These are phyloP conservation scores for Crucihimalaya himalaica DNA, from an alignment of 345 rosid genomes.

Conservation along the genomic window DNA sequence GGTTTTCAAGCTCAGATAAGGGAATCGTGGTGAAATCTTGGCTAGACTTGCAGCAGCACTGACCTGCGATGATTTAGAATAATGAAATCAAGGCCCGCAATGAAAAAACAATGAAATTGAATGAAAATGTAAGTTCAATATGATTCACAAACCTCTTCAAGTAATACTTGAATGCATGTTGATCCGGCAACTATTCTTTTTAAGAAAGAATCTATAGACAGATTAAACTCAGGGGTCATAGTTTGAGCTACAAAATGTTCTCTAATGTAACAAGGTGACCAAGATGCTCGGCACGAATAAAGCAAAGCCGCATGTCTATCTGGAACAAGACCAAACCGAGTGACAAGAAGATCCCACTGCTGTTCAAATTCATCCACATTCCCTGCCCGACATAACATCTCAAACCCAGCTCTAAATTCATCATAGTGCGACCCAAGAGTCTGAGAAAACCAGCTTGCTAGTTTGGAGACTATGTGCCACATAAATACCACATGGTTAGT, in stretches of 20 bases:
- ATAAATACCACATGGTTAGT: constrained; percentile 69
- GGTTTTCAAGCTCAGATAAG: constrained; percentile 60
- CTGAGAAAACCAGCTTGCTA: constrained; percentile 84
- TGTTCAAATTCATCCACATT: constrained; percentile 73
- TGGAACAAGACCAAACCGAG: constrained; percentile 75
- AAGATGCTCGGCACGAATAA: constrained; percentile 61
- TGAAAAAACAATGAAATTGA: not conserved
- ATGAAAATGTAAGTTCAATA: not conserved
- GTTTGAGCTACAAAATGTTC: constrained; percentile 74
- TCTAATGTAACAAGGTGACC: constrained; percentile 66
- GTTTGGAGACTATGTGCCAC: constrained; percentile 71
- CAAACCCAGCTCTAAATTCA: constrained; percentile 74
- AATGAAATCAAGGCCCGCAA: constrained; percentile 23
- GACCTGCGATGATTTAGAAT: constrained; percentile 51
- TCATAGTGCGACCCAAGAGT: constrained; percentile 69
- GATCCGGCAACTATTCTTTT: constrained; percentile 59
- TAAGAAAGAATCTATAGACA: constrained; percentile 58
- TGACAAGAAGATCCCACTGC: constrained; percentile 68
- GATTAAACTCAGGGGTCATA: constrained; percentile 65
- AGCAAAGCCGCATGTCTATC: constrained; percentile 81
- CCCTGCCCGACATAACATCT: constrained; percentile 60
- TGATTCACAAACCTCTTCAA: constrained; percentile 69
- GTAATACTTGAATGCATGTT: constrained; percentile 68
- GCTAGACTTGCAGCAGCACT: constrained; percentile 51
- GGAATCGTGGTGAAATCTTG: constrained; percentile 45